phyloP scores from a whole-genome alignment of 768 basidiomycete species.

The Hypholoma sublateritium region DNA sequence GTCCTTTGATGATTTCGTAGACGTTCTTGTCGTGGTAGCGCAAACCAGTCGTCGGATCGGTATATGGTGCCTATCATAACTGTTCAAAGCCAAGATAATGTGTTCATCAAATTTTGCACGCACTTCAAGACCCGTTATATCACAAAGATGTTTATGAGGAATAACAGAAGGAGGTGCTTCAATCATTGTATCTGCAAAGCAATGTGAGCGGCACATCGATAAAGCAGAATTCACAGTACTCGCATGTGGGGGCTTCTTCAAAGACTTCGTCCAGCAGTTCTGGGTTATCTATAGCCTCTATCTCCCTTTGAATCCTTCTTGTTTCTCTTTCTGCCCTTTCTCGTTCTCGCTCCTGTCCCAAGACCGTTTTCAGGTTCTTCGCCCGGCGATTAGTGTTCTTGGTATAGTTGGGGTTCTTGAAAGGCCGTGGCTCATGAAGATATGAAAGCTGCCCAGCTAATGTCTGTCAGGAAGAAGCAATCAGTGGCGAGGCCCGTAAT shows the following conservation, averaged over 20 bases:
- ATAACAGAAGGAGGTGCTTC: conserved; percentile 83
- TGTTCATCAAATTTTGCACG: conserved; percentile 4
- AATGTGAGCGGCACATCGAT: background rate
- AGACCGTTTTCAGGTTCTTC: conserved; percentile 78
- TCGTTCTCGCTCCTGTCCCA: conserved; percentile 77
- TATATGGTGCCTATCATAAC: conserved; percentile 67
- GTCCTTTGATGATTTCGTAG: conserved; percentile 76
- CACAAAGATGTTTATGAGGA: conserved; percentile 77
- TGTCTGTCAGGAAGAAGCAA: conserved; percentile 39
- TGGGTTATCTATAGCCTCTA: conserved; percentile 58
- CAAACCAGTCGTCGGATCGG: conserved; percentile 76
- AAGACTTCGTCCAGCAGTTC: conserved; percentile 20
- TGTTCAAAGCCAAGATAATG: background rate
- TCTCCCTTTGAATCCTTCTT: conserved; percentile 47
- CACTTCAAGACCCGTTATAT: conserved; percentile 85
- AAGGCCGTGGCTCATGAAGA: conserved; percentile 66
- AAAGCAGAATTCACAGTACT: conserved; percentile 21
- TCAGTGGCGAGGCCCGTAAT: background rate
- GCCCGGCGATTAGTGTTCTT: conserved; percentile 73
- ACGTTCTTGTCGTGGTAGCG: conserved; percentile 85
- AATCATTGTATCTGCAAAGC: conserved; percentile 64
- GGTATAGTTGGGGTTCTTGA: conserved; percentile 72
- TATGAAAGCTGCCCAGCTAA: conserved; percentile 77
- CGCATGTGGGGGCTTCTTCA: conserved; percentile 77
- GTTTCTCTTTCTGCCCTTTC: conserved; percentile 69